Percentiles rank a stretch among this genome's conserved stretches.
phyloP scores from a whole-genome alignment of 495 filamentous ascomycete species.

The Bacidia gigantensis region DNA sequence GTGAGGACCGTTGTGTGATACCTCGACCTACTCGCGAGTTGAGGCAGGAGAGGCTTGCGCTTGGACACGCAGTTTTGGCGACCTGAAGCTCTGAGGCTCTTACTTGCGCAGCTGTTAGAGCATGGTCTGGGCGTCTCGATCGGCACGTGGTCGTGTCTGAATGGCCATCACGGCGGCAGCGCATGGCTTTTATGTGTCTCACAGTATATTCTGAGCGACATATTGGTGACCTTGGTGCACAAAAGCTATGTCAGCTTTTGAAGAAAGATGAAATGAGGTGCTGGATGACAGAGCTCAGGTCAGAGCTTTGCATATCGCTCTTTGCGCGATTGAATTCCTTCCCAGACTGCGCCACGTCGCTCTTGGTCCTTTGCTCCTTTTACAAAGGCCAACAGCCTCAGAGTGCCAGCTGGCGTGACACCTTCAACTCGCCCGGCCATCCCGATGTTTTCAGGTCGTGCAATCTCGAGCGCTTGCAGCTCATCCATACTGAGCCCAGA shows the following conservation, averaged over 20 bases:
- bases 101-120: neutral
- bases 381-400: constrained; percentile 34
- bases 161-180: neutral
- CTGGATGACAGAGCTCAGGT: neutral
- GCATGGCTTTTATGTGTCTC: neutral
- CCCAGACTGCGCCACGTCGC: constrained; percentile 3
- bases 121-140: neutral
- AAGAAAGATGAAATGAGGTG: neutral
- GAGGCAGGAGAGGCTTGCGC: neutral
- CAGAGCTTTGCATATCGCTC: constrained; percentile 13
- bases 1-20: too few species aligned
- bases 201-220: neutral
- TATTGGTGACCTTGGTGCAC: too few species aligned
- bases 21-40: too few species aligned
- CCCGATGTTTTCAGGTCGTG: constrained; percentile 68
- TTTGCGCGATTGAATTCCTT: constrained; percentile 13
- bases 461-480: constrained; percentile 47
- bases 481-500: constrained; percentile 69
- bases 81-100: neutral
- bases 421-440: constrained; percentile 85
- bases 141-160: neutral
- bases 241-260: neutral
- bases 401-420: constrained; percentile 38
- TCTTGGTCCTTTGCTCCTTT: constrained; percentile 17
- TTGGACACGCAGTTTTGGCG: neutral